A percentile compares a stretch with the other conserved stretches of the same genome.
These are phyloP conservation scores for Yarrowia bubula DNA, from an alignment of 805 yeast genomes.

Conservation along the genomic window DNA sequence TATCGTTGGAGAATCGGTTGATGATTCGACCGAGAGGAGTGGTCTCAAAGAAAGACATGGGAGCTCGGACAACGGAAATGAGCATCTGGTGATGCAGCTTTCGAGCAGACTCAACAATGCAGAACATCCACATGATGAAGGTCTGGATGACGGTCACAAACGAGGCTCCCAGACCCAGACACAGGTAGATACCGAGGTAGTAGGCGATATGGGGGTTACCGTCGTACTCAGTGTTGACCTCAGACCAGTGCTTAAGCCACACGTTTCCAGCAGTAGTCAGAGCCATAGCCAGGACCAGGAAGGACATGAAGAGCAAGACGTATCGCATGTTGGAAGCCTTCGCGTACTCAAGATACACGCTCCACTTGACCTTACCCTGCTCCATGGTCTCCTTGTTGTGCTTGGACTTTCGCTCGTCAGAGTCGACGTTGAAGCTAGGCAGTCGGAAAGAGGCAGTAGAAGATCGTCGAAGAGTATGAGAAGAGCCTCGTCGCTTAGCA, in stretches of 20 bases:
- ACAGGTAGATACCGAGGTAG: conserved; percentile 73
- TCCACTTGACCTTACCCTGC: conserved; percentile 91
- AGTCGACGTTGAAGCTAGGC: conserved; percentile 34
- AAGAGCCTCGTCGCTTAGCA: conserved; percentile 32
- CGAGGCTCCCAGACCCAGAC: conserved; percentile 69
- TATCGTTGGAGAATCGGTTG: conserved; percentile 88
- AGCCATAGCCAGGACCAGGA: conserved; percentile 58
- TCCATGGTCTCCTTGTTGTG: conserved; percentile 70
- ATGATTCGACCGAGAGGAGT: conserved; percentile 92
- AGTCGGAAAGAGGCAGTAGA: conserved; percentile 57
- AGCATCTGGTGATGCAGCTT: conserved; percentile 73
- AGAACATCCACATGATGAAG: conserved; percentile 69
- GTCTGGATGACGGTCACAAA: conserved; percentile 61
- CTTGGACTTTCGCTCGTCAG: conserved; percentile 33
- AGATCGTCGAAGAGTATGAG: conserved; percentile 52
- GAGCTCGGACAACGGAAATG: conserved; percentile 71
- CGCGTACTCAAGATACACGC: conserved; percentile 77
- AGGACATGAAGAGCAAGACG: conserved; percentile 56
- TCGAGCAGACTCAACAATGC: conserved; percentile 80
- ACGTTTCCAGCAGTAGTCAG: conserved; percentile 69
- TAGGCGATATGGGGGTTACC: conserved; percentile 67
- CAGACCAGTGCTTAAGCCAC: conserved; percentile 98
- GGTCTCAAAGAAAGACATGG: conserved; percentile 94
- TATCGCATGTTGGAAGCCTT: conserved; percentile 75
- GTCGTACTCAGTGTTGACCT: conserved; percentile 68